These are phyloP conservation scores for Lathyrus sativus DNA, from an alignment of 306 rosid genomes.

Conservation along the genomic window DNA sequence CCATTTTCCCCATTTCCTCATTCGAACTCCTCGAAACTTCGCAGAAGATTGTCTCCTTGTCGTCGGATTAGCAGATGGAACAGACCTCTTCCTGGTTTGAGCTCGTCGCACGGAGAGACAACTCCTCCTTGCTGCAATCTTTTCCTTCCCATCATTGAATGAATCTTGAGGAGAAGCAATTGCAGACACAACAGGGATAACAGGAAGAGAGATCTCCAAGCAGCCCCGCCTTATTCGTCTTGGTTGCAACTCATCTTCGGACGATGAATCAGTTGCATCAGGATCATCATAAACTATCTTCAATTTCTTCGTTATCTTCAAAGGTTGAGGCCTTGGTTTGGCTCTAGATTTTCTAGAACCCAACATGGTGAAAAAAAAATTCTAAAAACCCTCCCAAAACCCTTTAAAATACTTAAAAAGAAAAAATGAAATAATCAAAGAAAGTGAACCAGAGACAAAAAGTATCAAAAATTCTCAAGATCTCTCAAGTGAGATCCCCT, in stretches of 20 bases:
- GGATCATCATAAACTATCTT: slow-evolving; percentile 66
- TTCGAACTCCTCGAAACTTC: slow-evolving; percentile 70
- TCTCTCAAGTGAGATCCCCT: slow-evolving; percentile 55
- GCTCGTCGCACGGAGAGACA: not conserved
- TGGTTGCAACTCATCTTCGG: slow-evolving; percentile 59
- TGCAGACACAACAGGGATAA: not conserved
- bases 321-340: slow-evolving; percentile 17
- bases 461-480: slow-evolving; percentile 5
- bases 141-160: slow-evolving; percentile 40
- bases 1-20: slow-evolving; percentile 89
- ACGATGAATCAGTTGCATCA: slow-evolving; percentile 74
- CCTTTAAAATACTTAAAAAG: slow-evolving; percentile 37
- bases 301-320: slow-evolving; percentile 47
- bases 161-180: not conserved
- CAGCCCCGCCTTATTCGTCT: no score
- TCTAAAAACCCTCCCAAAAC: slow-evolving; percentile 44
- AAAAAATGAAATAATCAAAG: not conserved
- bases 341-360: slow-evolving; percentile 42
- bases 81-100: slow-evolving; percentile 35
- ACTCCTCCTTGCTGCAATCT: not conserved
- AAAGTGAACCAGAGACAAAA: not conserved
- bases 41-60: slow-evolving; percentile 40
- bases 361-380: slow-evolving; percentile 35
- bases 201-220: slow-evolving; percentile 39
- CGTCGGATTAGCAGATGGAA: not conserved